Percentiles rank a stretch among this genome's conserved stretches.
phyloP scores from a whole-genome alignment of 257 asterid species.

The Ophiorrhiza pumila region DNA sequence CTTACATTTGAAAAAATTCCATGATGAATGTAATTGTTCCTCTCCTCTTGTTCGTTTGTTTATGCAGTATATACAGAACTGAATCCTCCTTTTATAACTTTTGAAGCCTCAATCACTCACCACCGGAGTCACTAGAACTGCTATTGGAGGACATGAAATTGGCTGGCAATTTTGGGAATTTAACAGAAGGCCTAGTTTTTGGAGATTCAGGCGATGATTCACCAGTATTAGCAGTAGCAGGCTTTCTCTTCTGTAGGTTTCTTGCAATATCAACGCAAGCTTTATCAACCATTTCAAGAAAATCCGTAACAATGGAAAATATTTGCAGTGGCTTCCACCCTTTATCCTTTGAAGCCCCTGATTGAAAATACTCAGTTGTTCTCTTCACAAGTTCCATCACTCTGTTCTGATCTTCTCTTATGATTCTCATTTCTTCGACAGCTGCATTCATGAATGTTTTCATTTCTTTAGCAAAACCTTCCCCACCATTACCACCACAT shows the following conservation, averaged over 20 bases:
- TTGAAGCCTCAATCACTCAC: slow-evolving; percentile 28
- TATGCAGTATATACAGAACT: slow-evolving; percentile 30
- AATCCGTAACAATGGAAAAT: slow-evolving; percentile 66
- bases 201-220: slow-evolving; percentile 57
- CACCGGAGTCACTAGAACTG: slow-evolving; percentile 47
- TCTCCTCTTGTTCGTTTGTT: slow-evolving; percentile 12
- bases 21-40: slow-evolving; percentile 18
- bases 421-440: slow-evolving; percentile 44
- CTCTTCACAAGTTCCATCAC: slow-evolving; percentile 75
- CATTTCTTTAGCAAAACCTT: slow-evolving; percentile 53
- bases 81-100: slow-evolving; percentile 9
- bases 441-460: slow-evolving; percentile 53
- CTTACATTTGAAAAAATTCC: slow-evolving; percentile 21
- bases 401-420: slow-evolving; percentile 52
- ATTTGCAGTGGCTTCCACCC: slow-evolving; percentile 52
- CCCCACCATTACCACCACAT: slow-evolving; percentile 34
- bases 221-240: slow-evolving; percentile 26
- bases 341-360: slow-evolving; percentile 61
- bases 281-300: slow-evolving; percentile 79
- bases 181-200: slow-evolving; percentile 37
- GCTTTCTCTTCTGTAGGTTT: slow-evolving; percentile 59
- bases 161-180: slow-evolving; percentile 74
- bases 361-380: slow-evolving; percentile 74
- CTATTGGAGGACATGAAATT: slow-evolving; percentile 71
- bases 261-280: slow-evolving; percentile 76